Base-by-base conservation (phyloP, 2,329 filamentous ascomycete genomes). In the Aspergillus tubingensis region DNA sequence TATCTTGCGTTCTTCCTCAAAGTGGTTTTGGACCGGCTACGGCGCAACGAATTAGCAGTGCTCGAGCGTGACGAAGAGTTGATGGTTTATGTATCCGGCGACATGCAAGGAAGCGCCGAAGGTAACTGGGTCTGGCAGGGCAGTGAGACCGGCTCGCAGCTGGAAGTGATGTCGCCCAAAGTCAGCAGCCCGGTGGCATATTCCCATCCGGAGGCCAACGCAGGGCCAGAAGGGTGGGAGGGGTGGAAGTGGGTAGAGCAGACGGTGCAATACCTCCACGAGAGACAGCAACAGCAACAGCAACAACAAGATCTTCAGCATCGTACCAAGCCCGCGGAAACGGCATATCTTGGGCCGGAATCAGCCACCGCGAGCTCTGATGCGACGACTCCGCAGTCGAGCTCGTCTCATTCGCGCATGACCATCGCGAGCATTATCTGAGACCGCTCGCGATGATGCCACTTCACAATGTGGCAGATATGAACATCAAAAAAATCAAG, bases 111-210 rank as follows among this genome's bases (percentile, higher is more conserved):
- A 1, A 87, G 85, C n/a, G 82, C 84, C 0, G 89, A 92, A 55
- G 86, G 86, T 38, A 88, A 88, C 11, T 98, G 94, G 94, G 85
- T 93, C 3, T 97, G 93, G 94, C 78, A 85, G 69, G 82, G 85
- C 30, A 82, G 83, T 38, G 88, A 89, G 67, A 81, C 74, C 3
- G 77, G 74, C 8, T 75, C 73, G 59, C 77, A 75, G 36, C 62
- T 75, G 2, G 72, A 71, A n/a, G 63, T 62, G 2, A 64, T 74
- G 59, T 64, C 68, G 6, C 59, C 65, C 13, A 58, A 60, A 6
- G 58, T 66, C 21, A 55, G 63, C 15, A 67, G 58, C 57, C 61
- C 57, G n/a, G 60, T 60, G 17, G 58, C 61, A 15, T 60, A 58
- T 38, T 60, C 58, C 27, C 67, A 64, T 17, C 50, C 63, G 1